These are phyloP conservation scores for Neodidymelliopsis sp. DNA, from an alignment of 2,329 filamentous ascomycete species.

Conservation along the genomic window DNA sequence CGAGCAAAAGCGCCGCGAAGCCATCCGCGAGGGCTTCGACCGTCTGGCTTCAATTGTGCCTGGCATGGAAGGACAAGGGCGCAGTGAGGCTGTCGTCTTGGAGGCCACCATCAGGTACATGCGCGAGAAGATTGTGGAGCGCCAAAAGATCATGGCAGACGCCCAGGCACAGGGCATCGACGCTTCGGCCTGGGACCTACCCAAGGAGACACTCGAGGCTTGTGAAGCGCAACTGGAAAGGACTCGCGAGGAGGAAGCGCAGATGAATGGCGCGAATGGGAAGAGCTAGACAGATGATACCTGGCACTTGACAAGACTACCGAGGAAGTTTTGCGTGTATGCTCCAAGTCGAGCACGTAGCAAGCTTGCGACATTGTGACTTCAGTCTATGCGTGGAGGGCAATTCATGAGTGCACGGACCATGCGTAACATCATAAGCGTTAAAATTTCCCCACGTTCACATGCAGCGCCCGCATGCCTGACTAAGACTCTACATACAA, in stretches of 20 bases:
- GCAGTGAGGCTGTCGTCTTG: slow-evolving; percentile 86
- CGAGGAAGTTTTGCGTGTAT: too few species aligned
- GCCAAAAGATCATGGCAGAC: slow-evolving; percentile 46
- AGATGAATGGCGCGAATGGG: slow-evolving; percentile 21
- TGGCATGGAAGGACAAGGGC: slow-evolving; percentile 80
- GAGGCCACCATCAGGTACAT: slow-evolving; percentile 59
- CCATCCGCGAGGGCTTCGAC: slow-evolving; percentile 85
- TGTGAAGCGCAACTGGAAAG: slow-evolving; percentile 38
- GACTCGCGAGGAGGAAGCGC: slow-evolving; percentile 29
- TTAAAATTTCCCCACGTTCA: slow-evolving; percentile 21
- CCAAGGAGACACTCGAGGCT: slow-evolving; percentile 38
- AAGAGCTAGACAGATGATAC: slow-evolving; percentile 14
- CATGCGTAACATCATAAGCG: slow-evolving; percentile 12
- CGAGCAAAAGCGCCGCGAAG: slow-evolving; percentile 71
- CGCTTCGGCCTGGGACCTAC: slow-evolving; percentile 42
- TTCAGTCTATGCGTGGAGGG: too few species aligned
- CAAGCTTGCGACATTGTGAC: too few species aligned
- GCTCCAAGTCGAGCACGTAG: too few species aligned
- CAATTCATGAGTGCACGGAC: slow-evolving; percentile 10
- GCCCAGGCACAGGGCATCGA: slow-evolving; percentile 47
- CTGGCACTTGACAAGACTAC: background rate
- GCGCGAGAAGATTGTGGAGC: slow-evolving; percentile 50
- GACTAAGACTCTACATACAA: background rate
- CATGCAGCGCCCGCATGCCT: slow-evolving; percentile 1
- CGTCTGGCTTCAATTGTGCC: slow-evolving; percentile 81